Base-by-base conservation (phyloP, 495 filamentous ascomycete species). In the Umbilicaria muhlenbergii region DNA sequence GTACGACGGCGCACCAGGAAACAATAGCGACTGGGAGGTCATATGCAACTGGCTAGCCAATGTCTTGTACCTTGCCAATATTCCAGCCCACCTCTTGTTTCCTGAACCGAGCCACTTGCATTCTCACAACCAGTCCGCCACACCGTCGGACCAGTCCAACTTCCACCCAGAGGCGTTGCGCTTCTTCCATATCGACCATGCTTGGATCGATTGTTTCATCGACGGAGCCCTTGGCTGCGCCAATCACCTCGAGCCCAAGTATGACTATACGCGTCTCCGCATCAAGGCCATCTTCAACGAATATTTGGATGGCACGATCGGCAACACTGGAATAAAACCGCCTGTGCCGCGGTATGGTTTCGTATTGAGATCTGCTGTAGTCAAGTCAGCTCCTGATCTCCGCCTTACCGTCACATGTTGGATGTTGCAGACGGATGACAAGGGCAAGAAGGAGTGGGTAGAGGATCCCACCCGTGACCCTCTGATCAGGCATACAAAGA, bases 211-310 rank as follows among this genome's bases (percentile, higher is more conserved):
- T 38, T 52, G 53, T 11, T 17, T 70, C 11, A 46, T 74, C 7
- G 71, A 75, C 44, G 69, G 71, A 2, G 71, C 57, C 6, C 52
- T 75, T 0, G 56, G 48, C 10, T 38, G 67, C 0, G 68, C 49
- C 1, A 70, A 72, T 46, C 63, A 71, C 45, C 31, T 47, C 11
- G 47, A 39, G 0, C 21, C 35, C 10, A 45, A 55, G 4, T n/a
- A n/a, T n/a, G 64, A 66, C 21, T 11, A 28, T 15, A 42, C 54
- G 13, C 58, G 64, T 3, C 36, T 11, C 12, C 47, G 46, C 15
- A 60, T 69, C 36, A 65, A 67, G 36, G 3, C 42, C 5, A 45
- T 40, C 11, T 41, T 64, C 43, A 65, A 66, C 45, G 14, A 39
- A 2, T 61, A 58, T 32, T 4, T 44, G 32, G 34, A 11, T 10